Percentiles rank a stretch among this genome's conserved stretches.
These are phyloP conservation scores for Metarhizium sp. DNA, from an alignment of 2,329 filamentous ascomycete species.

Conservation along the genomic window DNA sequence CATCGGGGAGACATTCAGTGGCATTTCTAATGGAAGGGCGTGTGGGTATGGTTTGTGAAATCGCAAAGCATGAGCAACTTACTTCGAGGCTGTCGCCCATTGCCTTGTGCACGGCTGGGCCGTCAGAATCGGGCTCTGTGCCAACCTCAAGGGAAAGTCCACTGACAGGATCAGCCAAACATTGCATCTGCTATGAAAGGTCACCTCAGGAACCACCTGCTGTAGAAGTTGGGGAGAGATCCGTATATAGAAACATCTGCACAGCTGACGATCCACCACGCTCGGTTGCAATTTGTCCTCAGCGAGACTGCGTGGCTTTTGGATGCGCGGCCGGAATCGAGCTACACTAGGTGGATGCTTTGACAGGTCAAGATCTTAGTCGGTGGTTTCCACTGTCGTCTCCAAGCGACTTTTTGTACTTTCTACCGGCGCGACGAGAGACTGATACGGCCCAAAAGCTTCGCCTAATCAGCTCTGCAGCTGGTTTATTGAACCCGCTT, in stretches of 20 bases:
- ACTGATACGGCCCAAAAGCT: constrained; percentile 45
- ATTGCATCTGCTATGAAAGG: constrained; percentile 16
- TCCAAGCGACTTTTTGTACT: constrained; percentile 48
- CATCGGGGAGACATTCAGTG: constrained; percentile 41
- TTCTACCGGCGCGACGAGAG: constrained; percentile 43
- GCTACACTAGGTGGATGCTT: constrained; percentile 45
- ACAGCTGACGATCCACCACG: constrained; percentile 52
- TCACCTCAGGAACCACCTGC: constrained; percentile 14
- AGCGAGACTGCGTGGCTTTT: constrained; percentile 55
- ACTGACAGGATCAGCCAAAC: not conserved
- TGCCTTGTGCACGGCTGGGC: not conserved
- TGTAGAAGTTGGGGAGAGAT: constrained; percentile 21
- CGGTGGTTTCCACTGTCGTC: constrained; percentile 46
- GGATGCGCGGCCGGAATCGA: constrained; percentile 54
- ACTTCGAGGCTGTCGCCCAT: constrained; percentile 3
- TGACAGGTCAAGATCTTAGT: constrained; percentile 37
- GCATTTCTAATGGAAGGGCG: constrained; percentile 51
- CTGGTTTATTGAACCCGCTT: constrained; percentile 20
- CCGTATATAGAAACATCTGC: constrained; percentile 40
- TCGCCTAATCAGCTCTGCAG: constrained; percentile 52
- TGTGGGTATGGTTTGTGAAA: constrained; percentile 51
- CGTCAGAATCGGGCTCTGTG: constrained; percentile 5
- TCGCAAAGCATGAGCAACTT: constrained; percentile 20
- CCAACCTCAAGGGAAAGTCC: not conserved
- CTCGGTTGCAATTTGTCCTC: constrained; percentile 58